Evolutionary conservation across 768 basidiomycete species (phyloP).

Genomic region (Suillus plorans): DNA sequence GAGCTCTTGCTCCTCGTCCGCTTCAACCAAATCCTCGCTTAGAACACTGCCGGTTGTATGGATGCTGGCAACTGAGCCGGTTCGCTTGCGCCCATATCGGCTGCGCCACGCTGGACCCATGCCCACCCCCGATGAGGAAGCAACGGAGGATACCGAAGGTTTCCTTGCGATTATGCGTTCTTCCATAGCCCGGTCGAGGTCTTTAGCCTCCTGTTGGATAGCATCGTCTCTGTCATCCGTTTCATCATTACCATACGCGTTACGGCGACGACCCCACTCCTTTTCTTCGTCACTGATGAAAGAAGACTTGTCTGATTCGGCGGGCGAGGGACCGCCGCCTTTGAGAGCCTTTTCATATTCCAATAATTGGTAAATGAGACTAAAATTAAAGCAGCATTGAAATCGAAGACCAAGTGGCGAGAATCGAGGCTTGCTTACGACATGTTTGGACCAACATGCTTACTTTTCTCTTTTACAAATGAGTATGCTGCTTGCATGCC

Average conservation of each 20-base stretch:
- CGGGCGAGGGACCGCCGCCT: slow-evolving; percentile 47
- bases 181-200: slow-evolving; percentile 86
- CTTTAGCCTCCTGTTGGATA: slow-evolving; percentile 76
- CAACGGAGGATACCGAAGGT: slow-evolving; percentile 62
- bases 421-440: slow-evolving; percentile 59
- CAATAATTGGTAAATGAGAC: slow-evolving; percentile 89
- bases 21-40: slow-evolving; percentile 80
- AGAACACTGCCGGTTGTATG: slow-evolving; percentile 65
- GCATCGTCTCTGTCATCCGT: slow-evolving; percentile 50
- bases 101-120: slow-evolving; percentile 67
- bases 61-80: slow-evolving; percentile 74
- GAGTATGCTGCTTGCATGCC: slow-evolving; percentile 91
- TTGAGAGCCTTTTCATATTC: slow-evolving; percentile 84
- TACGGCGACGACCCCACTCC: slow-evolving; percentile 76
- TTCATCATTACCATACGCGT: slow-evolving; percentile 46
- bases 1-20: slow-evolving; percentile 75
- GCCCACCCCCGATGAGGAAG: slow-evolving; percentile 52
- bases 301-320: slow-evolving; percentile 54
- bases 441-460: slow-evolving; percentile 91
- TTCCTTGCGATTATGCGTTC: slow-evolving; percentile 76
- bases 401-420: slow-evolving; percentile 21
- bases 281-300: slow-evolving; percentile 64
- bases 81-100: slow-evolving; percentile 69
- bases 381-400: slow-evolving; percentile 32
- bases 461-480: slow-evolving; percentile 87